phyloP scores from a whole-genome alignment of 768 basidiomycete genomes.

The Epithele typhae region DNA sequence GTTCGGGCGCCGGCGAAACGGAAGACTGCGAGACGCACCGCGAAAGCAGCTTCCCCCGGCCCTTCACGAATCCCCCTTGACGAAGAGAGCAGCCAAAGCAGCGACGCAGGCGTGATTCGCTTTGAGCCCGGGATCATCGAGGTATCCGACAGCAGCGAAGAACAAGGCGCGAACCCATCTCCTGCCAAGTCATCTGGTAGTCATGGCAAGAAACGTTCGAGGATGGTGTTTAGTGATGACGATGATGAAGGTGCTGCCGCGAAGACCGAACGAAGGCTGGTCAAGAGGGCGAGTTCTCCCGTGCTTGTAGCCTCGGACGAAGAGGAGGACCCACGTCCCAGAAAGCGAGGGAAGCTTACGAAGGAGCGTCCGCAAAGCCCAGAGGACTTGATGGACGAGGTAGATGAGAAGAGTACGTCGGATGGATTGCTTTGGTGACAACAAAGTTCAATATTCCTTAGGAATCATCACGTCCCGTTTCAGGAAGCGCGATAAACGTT shows the following conservation, averaged over 20 bases:
- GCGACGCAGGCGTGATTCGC: constrained; percentile 47
- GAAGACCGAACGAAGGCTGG: constrained; percentile 18
- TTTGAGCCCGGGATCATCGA: constrained; percentile 36
- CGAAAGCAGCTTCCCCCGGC: not conserved
- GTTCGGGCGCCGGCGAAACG: not conserved
- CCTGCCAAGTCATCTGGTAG: no score
- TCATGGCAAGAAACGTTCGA: constrained; percentile 10
- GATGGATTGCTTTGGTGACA: no score
- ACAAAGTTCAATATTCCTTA: constrained; percentile 26
- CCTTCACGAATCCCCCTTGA: not conserved
- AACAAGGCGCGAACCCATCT: constrained; percentile 16
- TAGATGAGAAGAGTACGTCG: constrained; percentile 51
- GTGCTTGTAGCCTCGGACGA: constrained; percentile 31
- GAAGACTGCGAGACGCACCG: not conserved
- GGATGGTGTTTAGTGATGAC: constrained; percentile 15
- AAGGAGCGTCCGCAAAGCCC: constrained; percentile 42
- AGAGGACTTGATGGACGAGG: constrained; percentile 39
- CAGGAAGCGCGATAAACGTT: constrained; percentile 55
- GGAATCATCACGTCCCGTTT: constrained; percentile 63
- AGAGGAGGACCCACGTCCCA: constrained; percentile 29
- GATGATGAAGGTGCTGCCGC: constrained; percentile 8
- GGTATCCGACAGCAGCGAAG: constrained; percentile 19
- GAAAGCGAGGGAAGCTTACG: constrained; percentile 34
- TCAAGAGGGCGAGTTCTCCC: constrained; percentile 12
- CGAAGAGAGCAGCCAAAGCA: constrained; percentile 29